Evolutionary conservation across 106 monocot genomes (phyloP).

Genomic region (Platanthera guangdongensis): DNA sequence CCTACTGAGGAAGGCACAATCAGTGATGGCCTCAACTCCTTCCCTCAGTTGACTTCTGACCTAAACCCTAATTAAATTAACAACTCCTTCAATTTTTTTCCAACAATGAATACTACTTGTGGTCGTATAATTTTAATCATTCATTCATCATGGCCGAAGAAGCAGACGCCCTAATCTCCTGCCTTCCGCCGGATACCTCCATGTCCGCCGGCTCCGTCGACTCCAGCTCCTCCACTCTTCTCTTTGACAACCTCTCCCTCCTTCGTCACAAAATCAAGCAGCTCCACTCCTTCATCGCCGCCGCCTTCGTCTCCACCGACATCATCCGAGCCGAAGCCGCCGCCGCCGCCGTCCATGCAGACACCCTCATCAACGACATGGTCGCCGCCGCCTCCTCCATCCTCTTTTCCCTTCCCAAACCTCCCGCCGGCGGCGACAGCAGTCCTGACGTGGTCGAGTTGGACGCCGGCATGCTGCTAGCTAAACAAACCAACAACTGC

Average conservation of each 20-base stretch:
- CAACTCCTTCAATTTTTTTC: not conserved
- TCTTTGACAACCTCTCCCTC: constrained; percentile 29
- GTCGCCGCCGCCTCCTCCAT: constrained; percentile 44
- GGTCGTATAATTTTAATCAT: not conserved
- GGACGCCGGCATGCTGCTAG: constrained; percentile 43
- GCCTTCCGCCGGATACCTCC: not conserved
- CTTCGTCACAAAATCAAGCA: constrained; percentile 44
- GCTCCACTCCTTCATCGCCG: constrained; percentile 29
- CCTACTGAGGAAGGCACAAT: not conserved
- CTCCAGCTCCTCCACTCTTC: constrained; percentile 4
- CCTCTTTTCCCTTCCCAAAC: constrained; percentile 28
- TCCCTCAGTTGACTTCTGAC: not conserved
- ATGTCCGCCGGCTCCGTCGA: too few relatives aligned
- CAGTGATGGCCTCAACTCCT: constrained; percentile 2
- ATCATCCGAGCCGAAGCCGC: not conserved
- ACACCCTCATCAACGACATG: constrained; percentile 37
- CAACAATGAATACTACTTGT: not conserved
- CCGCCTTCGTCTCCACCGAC: constrained; percentile 3
- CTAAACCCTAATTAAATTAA: not conserved
- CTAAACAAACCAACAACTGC: constrained; percentile 68
- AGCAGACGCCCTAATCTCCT: not conserved
- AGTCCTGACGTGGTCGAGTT: constrained; percentile 27
- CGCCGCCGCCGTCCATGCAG: constrained; percentile 18
- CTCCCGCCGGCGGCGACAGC: too few relatives aligned
- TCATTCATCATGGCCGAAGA: too few relatives aligned